A percentile compares a stretch with the other conserved stretches of the same genome.
These are phyloP conservation scores for Aquilaria sinensis DNA, from an alignment of 345 rosid genomes.

Conservation along the genomic window DNA sequence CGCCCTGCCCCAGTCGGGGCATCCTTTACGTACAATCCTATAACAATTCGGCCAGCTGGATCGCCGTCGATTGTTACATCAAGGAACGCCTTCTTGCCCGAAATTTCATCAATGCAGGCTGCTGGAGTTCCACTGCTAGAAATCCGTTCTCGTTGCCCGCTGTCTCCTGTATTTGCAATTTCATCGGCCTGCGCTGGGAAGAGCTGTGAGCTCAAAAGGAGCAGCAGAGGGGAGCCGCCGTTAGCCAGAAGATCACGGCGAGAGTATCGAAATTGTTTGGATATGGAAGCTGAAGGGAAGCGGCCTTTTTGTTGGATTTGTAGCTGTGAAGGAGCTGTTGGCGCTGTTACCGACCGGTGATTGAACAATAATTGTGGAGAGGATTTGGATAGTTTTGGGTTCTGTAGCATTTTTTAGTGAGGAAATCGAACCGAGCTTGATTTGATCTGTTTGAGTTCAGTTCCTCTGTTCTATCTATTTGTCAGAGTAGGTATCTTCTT, in stretches of 20 bases:
- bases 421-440: no score
- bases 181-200: constrained; percentile 34
- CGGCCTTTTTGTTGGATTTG: constrained; percentile 8
- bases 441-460: no score
- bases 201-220: constrained; percentile 44
- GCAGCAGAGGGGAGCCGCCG: constrained; percentile 54
- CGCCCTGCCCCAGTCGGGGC: constrained; percentile 60
- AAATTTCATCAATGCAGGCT: constrained; percentile 28
- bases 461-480: no score
- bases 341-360: constrained; percentile 11
- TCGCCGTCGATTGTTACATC: constrained; percentile 74
- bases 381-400: constrained; percentile 26
- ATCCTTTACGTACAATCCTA: constrained; percentile 61
- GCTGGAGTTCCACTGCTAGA: constrained; percentile 1
- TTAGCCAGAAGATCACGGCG: constrained; percentile 51
- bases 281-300: constrained; percentile 22
- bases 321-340: constrained; percentile 20
- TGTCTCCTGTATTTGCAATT: constrained; percentile 22
- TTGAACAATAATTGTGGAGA: constrained; percentile 24
- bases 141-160: constrained; percentile 13
- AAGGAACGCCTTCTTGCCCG: constrained; percentile 54
- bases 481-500: no score
- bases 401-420: constrained; percentile 32
- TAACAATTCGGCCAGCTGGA: constrained; percentile 57
- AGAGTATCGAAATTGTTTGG: constrained; percentile 35